Base-by-base conservation (phyloP, 768 basidiomycete species). In the Pleurotus sapidus region DNA sequence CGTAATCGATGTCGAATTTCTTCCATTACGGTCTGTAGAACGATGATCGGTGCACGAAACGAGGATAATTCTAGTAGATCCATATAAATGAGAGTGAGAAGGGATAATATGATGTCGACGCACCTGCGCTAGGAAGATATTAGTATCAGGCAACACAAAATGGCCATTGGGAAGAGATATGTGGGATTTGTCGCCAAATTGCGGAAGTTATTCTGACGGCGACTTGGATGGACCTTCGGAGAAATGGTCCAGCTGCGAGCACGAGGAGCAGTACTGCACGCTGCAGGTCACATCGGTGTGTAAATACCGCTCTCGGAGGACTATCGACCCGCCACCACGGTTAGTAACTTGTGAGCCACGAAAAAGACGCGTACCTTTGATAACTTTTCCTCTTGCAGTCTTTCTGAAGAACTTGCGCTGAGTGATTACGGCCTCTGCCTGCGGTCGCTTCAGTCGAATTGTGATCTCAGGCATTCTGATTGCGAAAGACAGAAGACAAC, bases 381-480 rank as follows among this genome's bases (percentile, higher is more conserved):
- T 84, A 17, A 98, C 93, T 67, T 95, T 95, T 14, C 97, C 97
- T 63, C 84, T 77, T 0, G 91, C 89, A 0, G 97, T 98, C 74
- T 98, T 98, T 72, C 93, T 96, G 79, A 95, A 91, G 72, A 95
- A 98, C 68, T 93, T 96, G 59, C 90, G 87, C 64, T 93, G 93
- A 0, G 91, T 90, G 2, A 89, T 67, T 11, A 83, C 81, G 1
- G 87, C 88, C 67, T 93, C 92, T 4, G 83, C 77, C 43, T 78
- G 77, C 14, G 88, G 80, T 55, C 91, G 78, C 63, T 91, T 93
- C n/a, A n/a, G n/a, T 18, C 84, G 74, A 39, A 93, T 87, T 3
- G 84, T 85, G 37, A 94, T 93, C 56, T 84, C 77, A 40, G 74
- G 75, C 78, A 78, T 77, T 40, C 42, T 34, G 11, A 34, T 30